A percentile compares a stretch with the other conserved stretches of the same genome.
Evolutionary conservation across 495 filamentous ascomycete genomes (phyloP).

Genomic region (Glarea lozoyensis): DNA sequence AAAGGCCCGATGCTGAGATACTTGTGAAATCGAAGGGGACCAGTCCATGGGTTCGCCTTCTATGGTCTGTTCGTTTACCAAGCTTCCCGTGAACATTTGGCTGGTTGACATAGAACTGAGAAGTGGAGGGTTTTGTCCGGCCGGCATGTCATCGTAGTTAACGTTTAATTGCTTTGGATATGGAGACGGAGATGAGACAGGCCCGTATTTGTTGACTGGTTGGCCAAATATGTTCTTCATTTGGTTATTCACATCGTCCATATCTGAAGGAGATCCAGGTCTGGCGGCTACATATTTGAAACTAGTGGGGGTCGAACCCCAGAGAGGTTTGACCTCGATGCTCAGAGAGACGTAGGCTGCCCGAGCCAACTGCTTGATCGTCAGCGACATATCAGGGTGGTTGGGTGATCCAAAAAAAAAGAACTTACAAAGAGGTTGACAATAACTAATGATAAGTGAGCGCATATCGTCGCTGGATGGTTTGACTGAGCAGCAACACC

Average conservation of each 20-base stretch:
- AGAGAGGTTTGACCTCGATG: slow-evolving; percentile 48
- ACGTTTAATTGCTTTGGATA: no score
- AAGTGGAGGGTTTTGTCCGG: slow-evolving; percentile 17
- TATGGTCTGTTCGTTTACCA: no score
- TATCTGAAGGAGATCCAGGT: no score
- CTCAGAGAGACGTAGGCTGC: slow-evolving; percentile 40
- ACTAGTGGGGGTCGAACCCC: slow-evolving; percentile 28
- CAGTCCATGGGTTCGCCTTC: slow-evolving; percentile 67
- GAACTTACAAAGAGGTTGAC: slow-evolving; percentile 46
- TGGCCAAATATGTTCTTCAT: no score
- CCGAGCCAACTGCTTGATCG: slow-evolving; percentile 31
- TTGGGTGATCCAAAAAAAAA: no score
- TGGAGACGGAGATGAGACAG: no score
- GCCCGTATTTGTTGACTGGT: no score
- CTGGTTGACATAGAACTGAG: slow-evolving; percentile 14
- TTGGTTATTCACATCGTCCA: no score
- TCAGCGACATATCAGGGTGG: slow-evolving; percentile 1
- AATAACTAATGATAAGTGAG: slow-evolving; percentile 47
- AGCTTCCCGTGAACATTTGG: neutral
- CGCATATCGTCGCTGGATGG: slow-evolving; percentile 30
- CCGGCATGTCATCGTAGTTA: no score
- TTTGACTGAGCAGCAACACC: slow-evolving; percentile 35
- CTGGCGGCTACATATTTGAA: slow-evolving; percentile 4
- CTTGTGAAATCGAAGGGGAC: slow-evolving; percentile 57
- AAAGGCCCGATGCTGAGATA: slow-evolving; percentile 39